Evolutionary conservation across 2,329 filamentous ascomycete genomes (phyloP).

Genomic region (Sporothrix variecibatus): DNA sequence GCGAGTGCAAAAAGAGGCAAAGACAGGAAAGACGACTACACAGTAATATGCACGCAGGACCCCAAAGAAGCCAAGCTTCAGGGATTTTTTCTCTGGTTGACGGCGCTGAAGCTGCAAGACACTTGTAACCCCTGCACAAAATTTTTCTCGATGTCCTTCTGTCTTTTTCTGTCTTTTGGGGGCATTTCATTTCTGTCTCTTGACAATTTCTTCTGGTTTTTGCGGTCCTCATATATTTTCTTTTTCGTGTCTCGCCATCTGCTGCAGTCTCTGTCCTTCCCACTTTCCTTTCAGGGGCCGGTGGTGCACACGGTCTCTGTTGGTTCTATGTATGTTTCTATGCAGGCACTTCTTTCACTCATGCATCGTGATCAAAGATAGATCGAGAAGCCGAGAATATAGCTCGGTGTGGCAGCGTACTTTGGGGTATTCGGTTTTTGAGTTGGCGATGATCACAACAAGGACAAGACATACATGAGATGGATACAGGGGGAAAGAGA

Average conservation of each 20-base stretch:
- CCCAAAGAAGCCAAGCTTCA: constrained; percentile 23
- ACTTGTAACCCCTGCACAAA: constrained; percentile 12
- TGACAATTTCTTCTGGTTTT: background rate
- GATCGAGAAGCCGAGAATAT: background rate
- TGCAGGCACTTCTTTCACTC: background rate
- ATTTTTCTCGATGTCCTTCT: background rate
- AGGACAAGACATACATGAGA: background rate
- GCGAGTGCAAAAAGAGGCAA: background rate
- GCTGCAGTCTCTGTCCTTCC: constrained; percentile 8
- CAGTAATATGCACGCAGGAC: background rate
- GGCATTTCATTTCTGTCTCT: background rate
- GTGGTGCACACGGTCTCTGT: background rate
- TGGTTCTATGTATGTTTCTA: background rate
- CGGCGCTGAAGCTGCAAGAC: background rate
- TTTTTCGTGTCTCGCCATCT: constrained; percentile 4
- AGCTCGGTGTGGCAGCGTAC: background rate
- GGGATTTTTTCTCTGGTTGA: background rate
- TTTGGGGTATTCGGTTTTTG: background rate
- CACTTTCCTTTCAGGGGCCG: constrained; percentile 19
- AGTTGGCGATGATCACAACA: constrained; percentile 4
- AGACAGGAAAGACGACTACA: background rate
- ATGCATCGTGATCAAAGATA: background rate
- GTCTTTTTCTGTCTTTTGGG: background rate
- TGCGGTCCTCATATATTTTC: background rate
- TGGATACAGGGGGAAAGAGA: background rate